Percentiles rank a stretch among this genome's conserved stretches.
phyloP scores from a whole-genome alignment of 2,329 filamentous ascomycete species.

The Metarhizium humberi region DNA sequence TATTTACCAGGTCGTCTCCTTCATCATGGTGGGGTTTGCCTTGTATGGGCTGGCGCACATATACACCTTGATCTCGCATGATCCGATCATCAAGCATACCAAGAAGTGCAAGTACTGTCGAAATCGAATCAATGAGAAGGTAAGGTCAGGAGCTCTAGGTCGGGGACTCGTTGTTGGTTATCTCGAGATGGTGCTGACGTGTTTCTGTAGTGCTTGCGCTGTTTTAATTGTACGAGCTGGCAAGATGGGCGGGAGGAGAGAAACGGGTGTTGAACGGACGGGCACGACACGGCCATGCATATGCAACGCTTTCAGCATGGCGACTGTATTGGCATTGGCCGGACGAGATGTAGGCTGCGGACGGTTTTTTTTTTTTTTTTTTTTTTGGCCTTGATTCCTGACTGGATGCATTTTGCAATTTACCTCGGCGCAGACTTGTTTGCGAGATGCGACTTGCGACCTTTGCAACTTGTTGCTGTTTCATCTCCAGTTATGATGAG shows the following conservation, averaged over 20 bases:
- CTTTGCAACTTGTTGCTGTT: no score
- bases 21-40: constrained; percentile 54
- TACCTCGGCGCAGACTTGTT: no score
- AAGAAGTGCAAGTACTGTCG: constrained; percentile 61
- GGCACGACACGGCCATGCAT: neutral
- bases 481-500: no score
- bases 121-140: constrained; percentile 54
- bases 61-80: constrained; percentile 52
- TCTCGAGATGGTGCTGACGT: neutral
- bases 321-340: no score
- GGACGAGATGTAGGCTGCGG: no score
- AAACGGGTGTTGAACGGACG: neutral
- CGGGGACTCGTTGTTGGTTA: neutral
- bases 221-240: constrained; percentile 42
- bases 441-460: no score
- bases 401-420: no score
- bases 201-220: constrained; percentile 29
- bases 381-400: no score
- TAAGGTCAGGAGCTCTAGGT: constrained; percentile 17
- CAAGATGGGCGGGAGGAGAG: constrained; percentile 39
- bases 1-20: constrained; percentile 55
- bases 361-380: no score
- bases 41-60: constrained; percentile 54
- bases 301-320: no score
- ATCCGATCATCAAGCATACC: constrained; percentile 62